Percentiles rank a stretch among this genome's conserved stretches.
These are phyloP conservation scores for Pseudopyricularia cyperi DNA, from an alignment of 2,329 filamentous ascomycete species.

Conservation along the genomic window DNA sequence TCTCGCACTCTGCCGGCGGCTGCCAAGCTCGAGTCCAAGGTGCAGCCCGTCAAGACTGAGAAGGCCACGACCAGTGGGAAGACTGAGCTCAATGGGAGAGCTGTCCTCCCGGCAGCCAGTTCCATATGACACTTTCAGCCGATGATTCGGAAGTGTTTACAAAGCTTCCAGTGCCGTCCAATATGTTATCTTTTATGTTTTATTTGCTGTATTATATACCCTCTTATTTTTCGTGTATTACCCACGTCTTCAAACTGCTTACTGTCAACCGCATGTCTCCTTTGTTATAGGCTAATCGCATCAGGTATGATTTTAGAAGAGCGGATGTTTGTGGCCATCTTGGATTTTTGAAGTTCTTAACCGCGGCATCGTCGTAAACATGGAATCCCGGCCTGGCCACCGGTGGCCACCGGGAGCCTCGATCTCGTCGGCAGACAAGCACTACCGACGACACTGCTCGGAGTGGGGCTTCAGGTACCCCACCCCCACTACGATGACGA, in stretches of 20 bases:
- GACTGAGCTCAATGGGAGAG: neutral
- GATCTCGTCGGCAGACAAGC: too few species aligned
- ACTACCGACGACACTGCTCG: neutral
- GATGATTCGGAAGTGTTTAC: neutral
- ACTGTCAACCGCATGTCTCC: neutral
- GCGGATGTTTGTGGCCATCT: too few species aligned
- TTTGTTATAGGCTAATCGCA: neutral
- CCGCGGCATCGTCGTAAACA: too few species aligned
- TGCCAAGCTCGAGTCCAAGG: neutral
- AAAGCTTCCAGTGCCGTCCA: neutral
- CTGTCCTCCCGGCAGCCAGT: too few species aligned
- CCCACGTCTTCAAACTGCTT: neutral
- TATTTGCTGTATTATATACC: neutral
- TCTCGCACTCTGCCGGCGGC: neutral
- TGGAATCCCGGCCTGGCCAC: too few species aligned
- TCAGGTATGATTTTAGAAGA: too few species aligned
- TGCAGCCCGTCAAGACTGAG: neutral
- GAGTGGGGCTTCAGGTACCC: neutral
- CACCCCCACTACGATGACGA: neutral
- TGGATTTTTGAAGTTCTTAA: too few species aligned
- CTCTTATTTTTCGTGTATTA: neutral
- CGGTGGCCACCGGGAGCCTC: too few species aligned
- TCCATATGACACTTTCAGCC: neutral
- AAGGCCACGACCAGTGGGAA: neutral
- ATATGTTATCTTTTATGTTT: neutral